Conservation (phyloP, 1,284 basidiomycete species). For the Anthracocystis panici-leucophaei region DNA sequence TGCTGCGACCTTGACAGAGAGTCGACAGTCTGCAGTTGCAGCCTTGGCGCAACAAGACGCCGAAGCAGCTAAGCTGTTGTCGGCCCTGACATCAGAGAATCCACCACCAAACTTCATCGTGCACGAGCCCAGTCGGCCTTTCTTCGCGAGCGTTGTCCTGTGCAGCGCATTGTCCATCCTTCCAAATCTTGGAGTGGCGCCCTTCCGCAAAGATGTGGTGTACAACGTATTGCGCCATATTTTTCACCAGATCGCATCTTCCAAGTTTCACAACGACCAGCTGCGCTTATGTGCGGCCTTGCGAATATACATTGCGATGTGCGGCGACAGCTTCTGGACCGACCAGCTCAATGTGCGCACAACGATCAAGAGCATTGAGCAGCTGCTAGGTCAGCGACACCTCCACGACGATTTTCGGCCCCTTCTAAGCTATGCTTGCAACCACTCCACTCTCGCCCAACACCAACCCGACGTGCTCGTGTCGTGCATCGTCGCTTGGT, state of each 20-base stretch:
- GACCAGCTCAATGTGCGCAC: slow-evolving; percentile 67
- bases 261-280: slow-evolving; percentile 88
- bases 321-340: slow-evolving; percentile 25
- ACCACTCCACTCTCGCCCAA: slow-evolving; percentile 12
- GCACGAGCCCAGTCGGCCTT: slow-evolving; percentile 54
- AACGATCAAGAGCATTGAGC: slow-evolving; percentile 78
- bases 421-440: slow-evolving; percentile 72
- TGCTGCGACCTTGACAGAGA: slow-evolving; percentile 9
- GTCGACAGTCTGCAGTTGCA: slow-evolving; percentile 6
- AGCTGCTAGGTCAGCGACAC: slow-evolving; percentile 78
- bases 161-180: slow-evolving; percentile 22
- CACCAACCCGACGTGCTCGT: slow-evolving; percentile 15
- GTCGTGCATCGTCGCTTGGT: slow-evolving; percentile 37
- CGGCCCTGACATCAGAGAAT: slow-evolving; percentile 15
- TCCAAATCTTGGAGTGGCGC: slow-evolving; percentile 15
- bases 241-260: slow-evolving; percentile 77
- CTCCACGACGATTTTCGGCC: slow-evolving; percentile 79
- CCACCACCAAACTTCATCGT: neutral
- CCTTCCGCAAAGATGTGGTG: slow-evolving; percentile 20
- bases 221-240: slow-evolving; percentile 74
- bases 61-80: slow-evolving; percentile 4
- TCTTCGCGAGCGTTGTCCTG: slow-evolving; percentile 28
- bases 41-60: slow-evolving; percentile 17
- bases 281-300: slow-evolving; percentile 80
- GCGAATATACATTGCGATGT: slow-evolving; percentile 66